Evolutionary conservation across 768 basidiomycete species (phyloP), one percentile per base, ranked within the genome.

Genomic region (Tephrocybe sp.): DNA sequence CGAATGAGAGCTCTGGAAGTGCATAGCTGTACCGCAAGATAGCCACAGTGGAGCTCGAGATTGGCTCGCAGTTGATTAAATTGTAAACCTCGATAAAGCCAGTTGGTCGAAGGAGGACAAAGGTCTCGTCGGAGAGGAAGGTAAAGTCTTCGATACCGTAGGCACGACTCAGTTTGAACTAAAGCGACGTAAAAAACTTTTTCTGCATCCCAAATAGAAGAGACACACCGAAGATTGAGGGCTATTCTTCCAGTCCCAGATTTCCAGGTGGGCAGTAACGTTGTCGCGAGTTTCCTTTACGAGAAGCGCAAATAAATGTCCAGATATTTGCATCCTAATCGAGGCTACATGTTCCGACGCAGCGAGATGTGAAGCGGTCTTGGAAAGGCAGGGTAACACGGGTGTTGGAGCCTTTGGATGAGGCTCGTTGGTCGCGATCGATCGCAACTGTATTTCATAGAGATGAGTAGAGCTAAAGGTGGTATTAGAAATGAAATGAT

Each of bases 131-230:
- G 1, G 75, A 71, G 14, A 82, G 63, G 53, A 81, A 78, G 0
- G 72, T 75, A 52, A 81, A 81, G 49, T 83, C 80, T 52, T 79
- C 77, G 34, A 81, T 79, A 3, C 74, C 75, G 1, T 71, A 64
- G 20, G 57, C 54, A 16, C 72, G 67, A n/a, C 64, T 62, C 64
- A 80, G 64, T 9, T 63, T 60, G 52, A 72, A 77, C 78, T 79
- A 13, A 23, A 38, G 16, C 17, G 3, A 39, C 40, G 32, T 45
- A 33, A 7, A 22, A n/a, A 45, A 13, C 12, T 19, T 30, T 16
- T 13, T 20, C 17, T 26, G 13, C 20, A 20, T 12, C 19, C 31
- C 48, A 38, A 35, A 33, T 43, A 49, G 17, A 48, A 30, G 23
- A 20, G 12, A 65, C 75, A 16, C 51, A 78, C 78, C n/a, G 75